Percentiles rank a stretch among this genome's conserved stretches.
Conservation (phyloP, 202 grass and related monocot genomes). For the Setaria viridis region DNA sequence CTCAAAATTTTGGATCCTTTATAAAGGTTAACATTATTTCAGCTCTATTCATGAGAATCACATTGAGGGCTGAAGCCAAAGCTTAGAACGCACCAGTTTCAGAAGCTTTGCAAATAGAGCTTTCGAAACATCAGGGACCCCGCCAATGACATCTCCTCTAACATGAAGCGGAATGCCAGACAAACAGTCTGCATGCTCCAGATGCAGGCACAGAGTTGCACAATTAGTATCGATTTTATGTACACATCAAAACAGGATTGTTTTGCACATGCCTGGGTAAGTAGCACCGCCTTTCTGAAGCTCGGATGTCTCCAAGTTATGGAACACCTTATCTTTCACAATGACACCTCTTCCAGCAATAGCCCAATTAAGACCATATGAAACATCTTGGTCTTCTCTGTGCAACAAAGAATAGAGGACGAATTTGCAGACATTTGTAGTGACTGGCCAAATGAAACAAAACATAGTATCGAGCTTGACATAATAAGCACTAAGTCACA, state of each 20-base stretch:
- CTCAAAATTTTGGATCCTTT: not conserved
- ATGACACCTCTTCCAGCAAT: constrained; percentile 74
- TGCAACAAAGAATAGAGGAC: constrained; percentile 37
- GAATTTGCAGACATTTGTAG: not conserved
- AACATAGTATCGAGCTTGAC: not conserved
- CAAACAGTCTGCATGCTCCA: constrained; percentile 49
- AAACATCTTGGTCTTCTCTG: constrained; percentile 67
- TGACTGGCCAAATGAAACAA: constrained; percentile 9
- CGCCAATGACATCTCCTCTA: constrained; percentile 64
- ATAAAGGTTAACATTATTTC: constrained; percentile 17
- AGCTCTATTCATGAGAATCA: constrained; percentile 8
- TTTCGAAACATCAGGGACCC: constrained; percentile 62
- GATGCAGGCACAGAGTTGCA: constrained; percentile 21
- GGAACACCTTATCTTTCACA: constrained; percentile 77
- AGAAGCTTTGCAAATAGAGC: constrained; percentile 87
- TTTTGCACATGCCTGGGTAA: constrained; percentile 49
- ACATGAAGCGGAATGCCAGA: constrained; percentile 79
- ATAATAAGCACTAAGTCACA: not conserved
- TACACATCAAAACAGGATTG: not conserved
- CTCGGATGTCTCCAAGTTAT: constrained; percentile 69
- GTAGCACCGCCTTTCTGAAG: constrained; percentile 71
- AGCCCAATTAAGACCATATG: constrained; percentile 76
- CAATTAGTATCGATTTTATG: constrained; percentile 27
- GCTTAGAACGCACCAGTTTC: constrained; percentile 59
- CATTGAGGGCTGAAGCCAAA: not conserved